Evolutionary conservation across 208 protist genomes (phyloP), one percentile per base, ranked within the genome.

Genomic region (Trypanosoma platydactyli): DNA sequence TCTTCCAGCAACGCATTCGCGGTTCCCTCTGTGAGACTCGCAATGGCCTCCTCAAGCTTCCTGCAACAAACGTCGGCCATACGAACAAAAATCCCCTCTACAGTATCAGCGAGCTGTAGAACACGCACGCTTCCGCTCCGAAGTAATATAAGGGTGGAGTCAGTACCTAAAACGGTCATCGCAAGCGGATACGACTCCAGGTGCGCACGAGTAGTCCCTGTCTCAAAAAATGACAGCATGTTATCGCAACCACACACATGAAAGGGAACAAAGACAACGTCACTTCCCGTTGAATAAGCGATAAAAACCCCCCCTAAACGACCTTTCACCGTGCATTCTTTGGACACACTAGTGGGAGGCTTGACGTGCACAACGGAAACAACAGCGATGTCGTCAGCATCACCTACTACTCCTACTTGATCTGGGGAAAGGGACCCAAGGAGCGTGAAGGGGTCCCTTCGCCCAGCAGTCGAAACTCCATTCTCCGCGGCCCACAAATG

Each of bases 401-500:
- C 35, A 29, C 38, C 30, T 29, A 22, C 22, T 45, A 5, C 27
- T 24, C 5, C 13, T 50, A 24, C 20, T 40, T 64, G 15, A n/a
- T 65, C 20, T 13, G 20, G 72, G 75, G 45, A 35, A 51, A 77
- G 68, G 78, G 42, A 71, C 68, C 54, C 60, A 63, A 71, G 0
- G n/a, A 60, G 61, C 22, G 57, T 58, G 63, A 69, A 75, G 18
- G 61, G 53, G n/a, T 65, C 85, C 64, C 30, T 72, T 64, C 53
- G 60, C 54, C 56, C 86, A 79, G 44, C 75, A 56, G 54, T 27
- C n/a, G 74, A 60, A 30, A 88, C 29, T 58, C 68, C 64, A 62
- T 92, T 92, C 57, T 71, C 73, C n/a, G 86, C 86, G 12, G 77
- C 81, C 89, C 89, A 94, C 40, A 92, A 88, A 60, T 80, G 68